Conservation (phyloP, 2,329 filamentous ascomycete genomes). For the Cadophora gregata region DNA sequence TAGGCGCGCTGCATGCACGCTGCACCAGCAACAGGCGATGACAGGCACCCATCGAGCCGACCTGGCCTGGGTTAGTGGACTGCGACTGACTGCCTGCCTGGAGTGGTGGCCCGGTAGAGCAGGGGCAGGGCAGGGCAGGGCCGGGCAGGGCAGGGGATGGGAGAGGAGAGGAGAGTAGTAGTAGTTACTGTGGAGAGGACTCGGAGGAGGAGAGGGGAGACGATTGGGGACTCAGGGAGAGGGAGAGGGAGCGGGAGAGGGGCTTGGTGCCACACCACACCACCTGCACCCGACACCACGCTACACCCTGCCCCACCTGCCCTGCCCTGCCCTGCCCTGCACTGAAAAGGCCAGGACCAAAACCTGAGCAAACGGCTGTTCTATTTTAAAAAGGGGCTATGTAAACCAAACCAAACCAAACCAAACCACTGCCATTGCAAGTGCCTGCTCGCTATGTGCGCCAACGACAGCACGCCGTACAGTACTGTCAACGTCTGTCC, state of each 20-base stretch:
- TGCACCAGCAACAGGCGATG: conserved; percentile 1
- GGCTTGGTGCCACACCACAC: background rate
- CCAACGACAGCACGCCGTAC: conserved; percentile 6
- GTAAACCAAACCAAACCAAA: background rate
- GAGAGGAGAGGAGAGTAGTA: no score
- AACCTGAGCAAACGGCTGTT: background rate
- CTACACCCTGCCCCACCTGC: no score
- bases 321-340: no score
- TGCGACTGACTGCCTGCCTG: no score
- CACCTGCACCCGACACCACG: no score
- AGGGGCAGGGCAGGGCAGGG: no score
- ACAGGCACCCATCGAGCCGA: conserved; percentile 4
- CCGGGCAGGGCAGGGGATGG: no score
- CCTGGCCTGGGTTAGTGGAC: background rate
- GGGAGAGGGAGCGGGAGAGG: background rate
- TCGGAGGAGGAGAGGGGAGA: no score
- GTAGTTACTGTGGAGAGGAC: no score
- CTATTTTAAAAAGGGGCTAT: conserved; percentile 20
- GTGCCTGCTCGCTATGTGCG: conserved; percentile 2
- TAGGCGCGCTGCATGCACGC: background rate
- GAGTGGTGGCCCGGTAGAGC: no score
- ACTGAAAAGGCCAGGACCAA: no score
- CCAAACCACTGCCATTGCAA: background rate
- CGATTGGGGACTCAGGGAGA: no score
- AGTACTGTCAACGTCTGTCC: background rate